A percentile compares a stretch with the other conserved stretches of the same genome.
These are phyloP conservation scores for Prunus mume DNA, from an alignment of 306 rosid species.

Conservation along the genomic window DNA sequence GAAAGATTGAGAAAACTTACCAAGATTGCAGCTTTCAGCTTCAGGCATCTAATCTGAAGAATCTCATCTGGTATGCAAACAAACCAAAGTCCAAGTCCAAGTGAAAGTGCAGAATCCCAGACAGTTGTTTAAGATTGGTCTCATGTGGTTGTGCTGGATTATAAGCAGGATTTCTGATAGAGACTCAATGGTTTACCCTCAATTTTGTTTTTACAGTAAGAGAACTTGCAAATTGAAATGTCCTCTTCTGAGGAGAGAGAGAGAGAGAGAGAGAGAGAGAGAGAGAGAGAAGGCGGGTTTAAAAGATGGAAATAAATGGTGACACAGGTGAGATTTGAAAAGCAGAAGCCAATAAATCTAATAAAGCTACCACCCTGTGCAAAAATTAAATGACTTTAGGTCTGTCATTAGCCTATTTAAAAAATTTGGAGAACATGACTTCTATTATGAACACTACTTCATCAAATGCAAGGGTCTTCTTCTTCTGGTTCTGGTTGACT, in stretches of 20 bases:
- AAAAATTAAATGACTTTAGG: conserved; percentile 21
- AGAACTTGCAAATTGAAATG: conserved; percentile 30
- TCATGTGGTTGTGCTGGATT: conserved; percentile 6
- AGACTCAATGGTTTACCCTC: conserved; percentile 23
- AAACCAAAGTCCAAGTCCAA: neutral
- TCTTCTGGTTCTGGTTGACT: conserved; percentile 38
- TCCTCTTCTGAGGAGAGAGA: neutral
- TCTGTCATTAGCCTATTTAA: conserved; percentile 7
- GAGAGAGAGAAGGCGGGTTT: conserved; percentile 7
- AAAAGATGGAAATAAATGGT: conserved; percentile 26
- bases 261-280: conserved; percentile 4
- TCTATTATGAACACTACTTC: conserved; percentile 14
- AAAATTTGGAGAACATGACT: neutral
- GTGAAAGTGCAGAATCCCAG: neutral
- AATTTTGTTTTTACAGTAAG: conserved; percentile 8
- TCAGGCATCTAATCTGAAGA: conserved; percentile 11
- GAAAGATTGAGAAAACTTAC: conserved; percentile 23
- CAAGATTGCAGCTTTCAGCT: conserved; percentile 36
- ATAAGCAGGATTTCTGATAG: conserved; percentile 21
- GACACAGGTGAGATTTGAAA: conserved; percentile 30
- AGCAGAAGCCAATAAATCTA: conserved; percentile 5
- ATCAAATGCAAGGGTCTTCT: conserved; percentile 22
- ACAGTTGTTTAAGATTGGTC: conserved; percentile 8
- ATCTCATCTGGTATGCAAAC: conserved; percentile 1
- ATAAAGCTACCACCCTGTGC: conserved; percentile 11